Conservation (phyloP, 164 flowering plant genomes). For the Magnolia sinica region DNA sequence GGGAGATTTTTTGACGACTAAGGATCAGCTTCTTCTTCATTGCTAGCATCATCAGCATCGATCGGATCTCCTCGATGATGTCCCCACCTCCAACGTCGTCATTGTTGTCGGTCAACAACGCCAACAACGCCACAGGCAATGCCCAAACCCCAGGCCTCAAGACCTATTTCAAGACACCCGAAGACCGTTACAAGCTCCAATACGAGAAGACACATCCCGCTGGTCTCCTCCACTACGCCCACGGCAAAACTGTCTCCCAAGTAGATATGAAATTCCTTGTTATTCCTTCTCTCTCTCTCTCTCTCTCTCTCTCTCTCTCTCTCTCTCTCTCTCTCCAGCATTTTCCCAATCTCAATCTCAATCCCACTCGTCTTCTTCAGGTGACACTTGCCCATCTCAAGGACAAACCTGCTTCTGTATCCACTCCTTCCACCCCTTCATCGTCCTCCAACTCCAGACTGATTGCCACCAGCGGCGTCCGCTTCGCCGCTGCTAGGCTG, state of each 20-base stretch:
- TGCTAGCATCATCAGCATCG: neutral
- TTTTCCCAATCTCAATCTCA: neutral
- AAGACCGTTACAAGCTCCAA: slow-evolving; percentile 87
- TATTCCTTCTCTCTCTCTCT: neutral
- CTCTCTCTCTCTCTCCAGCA: no score
- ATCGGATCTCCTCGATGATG: slow-evolving; percentile 9
- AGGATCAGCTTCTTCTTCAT: neutral
- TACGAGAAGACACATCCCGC: slow-evolving; percentile 84
- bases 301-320: no score
- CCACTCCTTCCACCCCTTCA: slow-evolving; percentile 26
- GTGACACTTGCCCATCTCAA: slow-evolving; percentile 80
- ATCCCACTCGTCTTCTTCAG: slow-evolving; percentile 27
- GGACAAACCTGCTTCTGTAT: slow-evolving; percentile 48
- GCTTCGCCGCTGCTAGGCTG: slow-evolving; percentile 80
- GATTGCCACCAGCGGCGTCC: slow-evolving; percentile 61
- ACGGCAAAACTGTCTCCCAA: slow-evolving; percentile 86
- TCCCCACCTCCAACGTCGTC: slow-evolving; percentile 2
- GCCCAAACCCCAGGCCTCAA: slow-evolving; percentile 67
- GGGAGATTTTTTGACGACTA: no score
- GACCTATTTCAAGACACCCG: slow-evolving; percentile 96
- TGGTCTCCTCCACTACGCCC: slow-evolving; percentile 78
- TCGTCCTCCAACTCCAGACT: slow-evolving; percentile 47
- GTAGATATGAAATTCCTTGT: slow-evolving; percentile 21
- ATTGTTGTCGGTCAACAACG: neutral
- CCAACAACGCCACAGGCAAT: slow-evolving; percentile 9